These are phyloP conservation scores for Clarireedia paspali DNA, from an alignment of 2,329 filamentous ascomycete species.

Conservation along the genomic window DNA sequence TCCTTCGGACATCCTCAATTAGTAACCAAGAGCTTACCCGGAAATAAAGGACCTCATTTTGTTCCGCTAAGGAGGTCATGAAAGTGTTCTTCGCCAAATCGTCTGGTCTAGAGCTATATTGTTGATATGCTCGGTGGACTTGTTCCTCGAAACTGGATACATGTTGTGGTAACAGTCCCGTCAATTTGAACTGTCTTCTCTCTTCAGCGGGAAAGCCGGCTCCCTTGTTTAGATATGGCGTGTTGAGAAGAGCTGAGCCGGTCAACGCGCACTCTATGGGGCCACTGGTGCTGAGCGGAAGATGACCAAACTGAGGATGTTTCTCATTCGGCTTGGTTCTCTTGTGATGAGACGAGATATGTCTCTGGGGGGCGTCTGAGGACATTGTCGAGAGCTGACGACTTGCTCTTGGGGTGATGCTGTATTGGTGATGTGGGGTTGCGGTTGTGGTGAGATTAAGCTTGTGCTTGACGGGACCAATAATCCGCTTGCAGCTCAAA, in stretches of 20 bases:
- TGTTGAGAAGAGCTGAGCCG: constrained; percentile 51
- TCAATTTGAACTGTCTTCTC: constrained; percentile 59
- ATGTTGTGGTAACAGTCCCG: constrained; percentile 64
- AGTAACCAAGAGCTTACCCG: constrained; percentile 38
- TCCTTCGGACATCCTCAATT: background rate
- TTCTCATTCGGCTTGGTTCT: constrained; percentile 20
- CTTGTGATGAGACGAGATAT: constrained; percentile 20
- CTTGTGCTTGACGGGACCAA: background rate
- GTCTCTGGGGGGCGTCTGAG: background rate
- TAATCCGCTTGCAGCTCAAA: background rate
- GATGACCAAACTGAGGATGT: constrained; percentile 34
- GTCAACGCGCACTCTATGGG: constrained; percentile 42
- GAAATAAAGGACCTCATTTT: constrained; percentile 79
- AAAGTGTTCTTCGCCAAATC: constrained; percentile 82
- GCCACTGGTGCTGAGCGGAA: constrained; percentile 41
- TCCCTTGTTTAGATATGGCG: constrained; percentile 73
- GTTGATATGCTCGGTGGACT: constrained; percentile 67
- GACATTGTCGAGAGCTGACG: constrained; percentile 1
- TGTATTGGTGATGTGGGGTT: background rate
- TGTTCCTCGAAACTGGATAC: constrained; percentile 73
- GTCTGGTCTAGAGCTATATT: constrained; percentile 57
- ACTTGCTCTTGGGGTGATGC: background rate
- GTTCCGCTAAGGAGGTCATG: constrained; percentile 74
- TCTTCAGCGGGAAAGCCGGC: constrained; percentile 68
- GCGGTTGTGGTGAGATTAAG: background rate